Base-by-base conservation (phyloP, 2,329 filamentous ascomycete genomes). In the Fusarium chaquense region DNA sequence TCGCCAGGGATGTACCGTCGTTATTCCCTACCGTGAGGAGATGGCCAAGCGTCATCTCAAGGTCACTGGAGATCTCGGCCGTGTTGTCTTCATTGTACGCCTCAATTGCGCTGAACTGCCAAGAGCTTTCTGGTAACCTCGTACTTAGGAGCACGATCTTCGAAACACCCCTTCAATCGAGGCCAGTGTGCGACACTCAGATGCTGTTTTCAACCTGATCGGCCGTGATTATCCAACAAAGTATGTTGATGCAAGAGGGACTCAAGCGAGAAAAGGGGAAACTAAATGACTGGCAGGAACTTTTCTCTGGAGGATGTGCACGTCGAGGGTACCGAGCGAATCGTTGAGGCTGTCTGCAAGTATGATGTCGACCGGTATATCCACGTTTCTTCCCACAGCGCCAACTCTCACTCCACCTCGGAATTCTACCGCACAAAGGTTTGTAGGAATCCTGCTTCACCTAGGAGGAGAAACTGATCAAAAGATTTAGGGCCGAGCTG, bases 11-110 rank as follows among this genome's bases (percentile, higher is more conserved):
- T 97, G 93, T 82, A 97, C 92, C 40, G 96, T 99, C 41, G 89
- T 99, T 64, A 82, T 98, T 64, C 96, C 96, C 51, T 99, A 89
- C 86, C 91, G 96, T 46, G 96, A 99, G 85, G 96, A 98, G 83
- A 98, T 98, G 94, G 86, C 91, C 75, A 98, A 98, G 87, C 91
- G 96, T 75, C 95, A 98, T 84, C 85, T 99, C 78, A 98, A 98
- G 84, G 90, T 97, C 62, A 87, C 93, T n/a, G 96, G 96, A 82
- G 96, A 99, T 82, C 86, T 99, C 65, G 96, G 96, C 68, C 89
- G 93, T 75, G 88, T 99, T 58, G 85, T 92, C 75, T 98, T 99
- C 81, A 86, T 97, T 76, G 92, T 94, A 82, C 67, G 85, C 77
- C 35, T 13, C 41, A 49, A 22, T 45, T 10, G 20, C 16, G 16